Evolutionary conservation across 768 basidiomycete species (phyloP).

Genomic region (Lactifluus subvellereus): DNA sequence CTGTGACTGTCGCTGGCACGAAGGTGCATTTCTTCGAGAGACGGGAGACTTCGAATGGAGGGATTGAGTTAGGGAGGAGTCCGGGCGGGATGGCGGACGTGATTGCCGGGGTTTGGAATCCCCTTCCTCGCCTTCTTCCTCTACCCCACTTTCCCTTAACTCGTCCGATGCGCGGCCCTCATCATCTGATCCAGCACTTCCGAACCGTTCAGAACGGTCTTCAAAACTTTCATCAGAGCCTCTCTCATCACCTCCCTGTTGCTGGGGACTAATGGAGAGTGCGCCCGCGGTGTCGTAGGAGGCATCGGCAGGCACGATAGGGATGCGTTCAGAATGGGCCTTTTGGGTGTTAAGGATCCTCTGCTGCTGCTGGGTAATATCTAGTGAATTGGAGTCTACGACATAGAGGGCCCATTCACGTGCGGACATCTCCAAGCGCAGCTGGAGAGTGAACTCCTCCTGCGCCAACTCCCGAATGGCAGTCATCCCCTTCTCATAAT

Average conservation of each 20-base stretch:
- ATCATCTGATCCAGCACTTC: background rate
- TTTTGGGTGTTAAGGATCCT: conserved; percentile 22
- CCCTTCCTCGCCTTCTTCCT: conserved; percentile 2
- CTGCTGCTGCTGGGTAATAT: conserved; percentile 23
- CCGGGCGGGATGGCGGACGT: conserved; percentile 10
- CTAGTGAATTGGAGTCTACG: conserved; percentile 18
- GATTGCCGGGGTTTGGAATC: conserved; percentile 3
- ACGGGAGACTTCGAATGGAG: conserved; percentile 12
- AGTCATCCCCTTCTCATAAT: conserved; percentile 20
- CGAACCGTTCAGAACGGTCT: background rate
- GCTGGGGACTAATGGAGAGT: conserved; percentile 1
- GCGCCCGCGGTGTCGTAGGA: background rate
- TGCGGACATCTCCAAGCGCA: conserved; percentile 18
- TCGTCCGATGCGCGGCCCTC: background rate
- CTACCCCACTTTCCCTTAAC: background rate
- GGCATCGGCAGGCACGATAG: background rate
- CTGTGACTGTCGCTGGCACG: conserved; percentile 9
- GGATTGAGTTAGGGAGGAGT: background rate
- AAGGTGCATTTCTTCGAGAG: conserved; percentile 2
- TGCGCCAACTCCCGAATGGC: conserved; percentile 19
- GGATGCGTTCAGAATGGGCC: background rate
- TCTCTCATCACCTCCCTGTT: conserved; percentile 1
- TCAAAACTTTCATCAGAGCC: background rate
- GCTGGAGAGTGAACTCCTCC: conserved; percentile 12
- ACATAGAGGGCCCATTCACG: conserved; percentile 21